Evolutionary conservation across 2,329 filamentous ascomycete genomes (phyloP).

Genomic region (Penicillium oxalicum): DNA sequence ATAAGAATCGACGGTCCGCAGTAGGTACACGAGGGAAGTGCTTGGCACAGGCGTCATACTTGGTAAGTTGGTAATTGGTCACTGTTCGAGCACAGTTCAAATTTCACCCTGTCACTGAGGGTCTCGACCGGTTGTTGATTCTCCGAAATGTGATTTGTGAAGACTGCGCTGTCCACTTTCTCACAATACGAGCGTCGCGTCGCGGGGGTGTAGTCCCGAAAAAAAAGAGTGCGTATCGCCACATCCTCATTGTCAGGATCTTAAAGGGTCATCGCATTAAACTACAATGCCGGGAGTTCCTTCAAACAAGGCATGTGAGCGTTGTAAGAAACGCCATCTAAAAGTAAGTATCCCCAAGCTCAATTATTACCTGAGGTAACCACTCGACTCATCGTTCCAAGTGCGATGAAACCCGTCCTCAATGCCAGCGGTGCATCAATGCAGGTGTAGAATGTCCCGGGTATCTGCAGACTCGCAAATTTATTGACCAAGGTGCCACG

Average conservation of each 20-base stretch:
- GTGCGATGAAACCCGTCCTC: constrained; percentile 39
- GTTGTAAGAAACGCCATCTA: constrained; percentile 36
- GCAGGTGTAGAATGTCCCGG: constrained; percentile 37
- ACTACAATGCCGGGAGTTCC: constrained; percentile 34
- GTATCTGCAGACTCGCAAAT: constrained; percentile 41
- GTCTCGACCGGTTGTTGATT: no score
- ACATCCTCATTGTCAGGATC: no score
- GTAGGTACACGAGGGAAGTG: no score
- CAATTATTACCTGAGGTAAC: not conserved
- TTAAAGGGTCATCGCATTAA: not conserved
- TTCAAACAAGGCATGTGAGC: constrained; percentile 36
- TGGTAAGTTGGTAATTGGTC: no score
- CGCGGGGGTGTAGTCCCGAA: no score
- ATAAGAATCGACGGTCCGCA: constrained; percentile 3
- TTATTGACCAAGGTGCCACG: constrained; percentile 39
- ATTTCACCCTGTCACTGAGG: no score
- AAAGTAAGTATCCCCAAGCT: constrained; percentile 23
- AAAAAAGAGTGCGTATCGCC: no score
- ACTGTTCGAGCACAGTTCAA: no score
- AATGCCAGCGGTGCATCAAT: constrained; percentile 33
- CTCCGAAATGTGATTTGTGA: no score
- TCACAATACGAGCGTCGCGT: no score
- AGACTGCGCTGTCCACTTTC: no score
- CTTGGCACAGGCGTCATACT: no score
- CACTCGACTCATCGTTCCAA: constrained; percentile 8